Conservation (phyloP, 1,284 basidiomycete species). For the Malassezia obtusa region DNA sequence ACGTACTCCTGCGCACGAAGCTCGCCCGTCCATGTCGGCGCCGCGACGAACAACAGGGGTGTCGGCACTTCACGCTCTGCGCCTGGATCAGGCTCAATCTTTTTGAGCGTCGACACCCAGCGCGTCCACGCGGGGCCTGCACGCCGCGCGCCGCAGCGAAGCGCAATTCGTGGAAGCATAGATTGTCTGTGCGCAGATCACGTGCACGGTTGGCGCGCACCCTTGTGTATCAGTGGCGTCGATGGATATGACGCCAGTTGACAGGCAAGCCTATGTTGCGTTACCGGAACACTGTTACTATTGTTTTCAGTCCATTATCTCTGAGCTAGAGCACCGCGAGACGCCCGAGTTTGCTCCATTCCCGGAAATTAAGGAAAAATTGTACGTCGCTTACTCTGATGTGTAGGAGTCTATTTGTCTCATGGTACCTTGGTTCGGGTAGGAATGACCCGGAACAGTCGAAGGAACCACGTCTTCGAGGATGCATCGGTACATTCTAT, state of each 20-base stretch:
- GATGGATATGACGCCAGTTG: not conserved
- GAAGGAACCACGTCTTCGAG: conserved; percentile 58
- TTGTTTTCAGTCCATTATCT: conserved; percentile 52
- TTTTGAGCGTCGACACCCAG: conserved; percentile 13
- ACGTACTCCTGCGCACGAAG: conserved; percentile 18
- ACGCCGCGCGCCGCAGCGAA: not conserved
- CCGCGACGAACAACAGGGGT: conserved; percentile 35
- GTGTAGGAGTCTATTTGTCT: conserved; percentile 67
- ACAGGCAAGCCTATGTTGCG: conserved; percentile 7
- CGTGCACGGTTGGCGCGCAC: not conserved
- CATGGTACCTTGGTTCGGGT: conserved; percentile 54
- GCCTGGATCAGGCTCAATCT: not conserved
- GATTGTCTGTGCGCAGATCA: not conserved
- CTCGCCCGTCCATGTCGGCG: conserved; percentile 26
- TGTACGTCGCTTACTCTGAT: conserved; percentile 43
- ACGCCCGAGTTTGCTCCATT: conserved; percentile 13
- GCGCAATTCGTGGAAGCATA: not conserved
- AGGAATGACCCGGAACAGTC: conserved; percentile 55
- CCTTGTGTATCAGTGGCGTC: not conserved
- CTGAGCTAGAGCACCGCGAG: conserved; percentile 38
- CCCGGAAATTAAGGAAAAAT: conserved; percentile 12
- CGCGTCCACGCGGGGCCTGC: not conserved
- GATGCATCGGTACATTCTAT: conserved; percentile 91
- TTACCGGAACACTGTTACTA: conserved; percentile 50
- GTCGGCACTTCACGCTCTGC: conserved; percentile 34